These are phyloP conservation scores for Aspergillus cristatus DNA, from an alignment of 495 filamentous ascomycete species.

Conservation along the genomic window DNA sequence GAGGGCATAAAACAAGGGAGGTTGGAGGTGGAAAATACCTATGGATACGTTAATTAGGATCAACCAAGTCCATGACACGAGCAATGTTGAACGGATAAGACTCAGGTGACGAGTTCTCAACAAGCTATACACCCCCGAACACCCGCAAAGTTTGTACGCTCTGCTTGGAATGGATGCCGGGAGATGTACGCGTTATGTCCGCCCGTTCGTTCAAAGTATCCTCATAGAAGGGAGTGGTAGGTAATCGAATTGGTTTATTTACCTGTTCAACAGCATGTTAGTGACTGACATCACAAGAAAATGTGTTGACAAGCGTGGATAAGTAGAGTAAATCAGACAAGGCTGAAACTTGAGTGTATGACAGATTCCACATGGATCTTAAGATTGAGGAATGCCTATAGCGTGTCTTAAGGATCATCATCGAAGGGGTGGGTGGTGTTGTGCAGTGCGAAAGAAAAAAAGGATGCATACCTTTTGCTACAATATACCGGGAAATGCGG, in stretches of 20 bases:
- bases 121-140: constrained; percentile 67
- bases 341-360: constrained; percentile 83
- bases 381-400: constrained; percentile 95
- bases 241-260: constrained; percentile 20
- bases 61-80: constrained; percentile 5
- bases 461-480: constrained; percentile 48
- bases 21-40: constrained; percentile 22
- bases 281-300: constrained; percentile 22
- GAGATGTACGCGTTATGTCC: constrained; percentile 79
- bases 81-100: constrained; percentile 14
- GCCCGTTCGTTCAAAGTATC: constrained; percentile 97
- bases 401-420: constrained; percentile 82
- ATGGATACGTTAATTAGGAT: constrained; percentile 11
- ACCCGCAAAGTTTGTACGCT: constrained; percentile 85
- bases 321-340: constrained; percentile 67
- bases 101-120: constrained; percentile 98
- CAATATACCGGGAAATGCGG: background rate
- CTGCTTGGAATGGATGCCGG: constrained; percentile 53
- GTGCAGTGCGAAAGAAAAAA: constrained; percentile 9
- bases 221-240: constrained; percentile 49
- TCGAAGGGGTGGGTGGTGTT: constrained; percentile 25
- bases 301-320: constrained; percentile 14
- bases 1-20: constrained; percentile 7
- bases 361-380: constrained; percentile 85
- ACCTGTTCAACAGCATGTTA: constrained; percentile 42